Conservation (phyloP, 2,329 filamentous ascomycete species). For the Microcera coccophila region DNA sequence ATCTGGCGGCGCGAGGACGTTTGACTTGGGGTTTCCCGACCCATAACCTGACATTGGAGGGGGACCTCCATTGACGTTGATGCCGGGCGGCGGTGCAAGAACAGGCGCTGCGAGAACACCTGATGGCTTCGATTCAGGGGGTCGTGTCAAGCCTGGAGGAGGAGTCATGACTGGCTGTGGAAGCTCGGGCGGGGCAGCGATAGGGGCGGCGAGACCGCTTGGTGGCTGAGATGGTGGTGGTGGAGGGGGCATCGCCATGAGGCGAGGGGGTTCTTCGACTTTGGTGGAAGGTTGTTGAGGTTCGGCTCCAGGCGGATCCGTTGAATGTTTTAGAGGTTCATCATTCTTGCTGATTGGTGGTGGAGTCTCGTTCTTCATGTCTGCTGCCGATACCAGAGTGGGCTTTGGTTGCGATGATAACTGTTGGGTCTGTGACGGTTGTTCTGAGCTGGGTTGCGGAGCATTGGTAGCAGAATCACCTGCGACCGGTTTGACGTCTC, state of each 20-base stretch:
- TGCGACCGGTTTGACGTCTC: not conserved
- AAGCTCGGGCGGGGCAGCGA: conserved; percentile 8
- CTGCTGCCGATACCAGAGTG: conserved; percentile 1
- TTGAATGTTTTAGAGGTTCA: conserved; percentile 2
- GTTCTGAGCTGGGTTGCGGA: conserved; percentile 7
- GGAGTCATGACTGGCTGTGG: conserved; percentile 15
- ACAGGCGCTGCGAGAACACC: conserved; percentile 37
- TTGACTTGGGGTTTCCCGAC: conserved; percentile 35
- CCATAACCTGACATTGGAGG: conserved; percentile 26
- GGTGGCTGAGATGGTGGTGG: conserved; percentile 15
- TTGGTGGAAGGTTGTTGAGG: conserved; percentile 1
- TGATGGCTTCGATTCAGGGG: conserved; percentile 26
- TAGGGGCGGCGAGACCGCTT: conserved; percentile 6
- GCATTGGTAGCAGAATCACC: conserved; percentile 1
- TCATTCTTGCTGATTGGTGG: conserved; percentile 10
- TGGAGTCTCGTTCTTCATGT: conserved; percentile 2
- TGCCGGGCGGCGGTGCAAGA: conserved; percentile 34
- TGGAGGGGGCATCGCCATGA: conserved; percentile 18
- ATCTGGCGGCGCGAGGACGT: conserved; percentile 45
- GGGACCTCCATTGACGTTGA: conserved; percentile 23
- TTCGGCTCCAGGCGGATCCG: not conserved
- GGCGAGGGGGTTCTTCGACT: conserved; percentile 5
- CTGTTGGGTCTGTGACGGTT: conserved; percentile 4
- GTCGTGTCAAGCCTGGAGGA: conserved; percentile 21
- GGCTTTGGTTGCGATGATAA: conserved; percentile 3